Conservation (phyloP, 2,329 filamentous ascomycete genomes). For the Ceratocystis lukuohia region DNA sequence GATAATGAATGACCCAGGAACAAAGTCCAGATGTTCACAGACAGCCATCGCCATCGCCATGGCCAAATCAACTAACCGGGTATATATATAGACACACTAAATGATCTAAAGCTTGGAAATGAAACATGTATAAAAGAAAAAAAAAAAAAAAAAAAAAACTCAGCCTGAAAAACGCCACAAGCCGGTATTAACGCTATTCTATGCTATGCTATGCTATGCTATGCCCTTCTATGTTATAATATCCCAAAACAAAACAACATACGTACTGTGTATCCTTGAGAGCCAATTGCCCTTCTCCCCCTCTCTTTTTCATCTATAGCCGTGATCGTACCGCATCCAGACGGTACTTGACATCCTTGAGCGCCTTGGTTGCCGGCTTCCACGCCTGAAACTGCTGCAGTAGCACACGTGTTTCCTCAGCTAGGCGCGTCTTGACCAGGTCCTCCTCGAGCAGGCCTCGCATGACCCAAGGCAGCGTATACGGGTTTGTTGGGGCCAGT, state of each 20-base stretch:
- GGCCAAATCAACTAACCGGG: not conserved
- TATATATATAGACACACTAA: not conserved
- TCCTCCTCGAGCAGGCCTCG: constrained; percentile 85
- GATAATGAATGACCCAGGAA: constrained; percentile 6
- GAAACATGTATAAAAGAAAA: not conserved
- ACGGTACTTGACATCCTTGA: constrained; percentile 93
- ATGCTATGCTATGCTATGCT: no score
- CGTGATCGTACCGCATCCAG: constrained; percentile 84
- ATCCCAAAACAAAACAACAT: no score
- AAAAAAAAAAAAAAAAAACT: no score
- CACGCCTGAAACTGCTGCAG: constrained; percentile 85
- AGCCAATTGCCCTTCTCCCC: no score
- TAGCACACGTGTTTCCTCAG: constrained; percentile 62
- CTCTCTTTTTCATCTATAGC: constrained; percentile 32
- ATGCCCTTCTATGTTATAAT: no score
- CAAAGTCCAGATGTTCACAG: not conserved
- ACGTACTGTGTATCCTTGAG: no score
- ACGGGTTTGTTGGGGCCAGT: constrained; percentile 57
- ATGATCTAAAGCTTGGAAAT: not conserved
- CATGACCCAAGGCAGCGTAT: constrained; percentile 90
- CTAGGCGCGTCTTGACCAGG: constrained; percentile 69
- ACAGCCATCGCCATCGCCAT: not conserved
- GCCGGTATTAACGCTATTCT: no score
- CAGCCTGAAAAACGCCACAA: no score
- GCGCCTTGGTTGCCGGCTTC: constrained; percentile 76